A percentile compares a stretch with the other conserved stretches of the same genome.
Evolutionary conservation across 768 basidiomycete genomes (phyloP).

Genomic region (Mycena galopus): DNA sequence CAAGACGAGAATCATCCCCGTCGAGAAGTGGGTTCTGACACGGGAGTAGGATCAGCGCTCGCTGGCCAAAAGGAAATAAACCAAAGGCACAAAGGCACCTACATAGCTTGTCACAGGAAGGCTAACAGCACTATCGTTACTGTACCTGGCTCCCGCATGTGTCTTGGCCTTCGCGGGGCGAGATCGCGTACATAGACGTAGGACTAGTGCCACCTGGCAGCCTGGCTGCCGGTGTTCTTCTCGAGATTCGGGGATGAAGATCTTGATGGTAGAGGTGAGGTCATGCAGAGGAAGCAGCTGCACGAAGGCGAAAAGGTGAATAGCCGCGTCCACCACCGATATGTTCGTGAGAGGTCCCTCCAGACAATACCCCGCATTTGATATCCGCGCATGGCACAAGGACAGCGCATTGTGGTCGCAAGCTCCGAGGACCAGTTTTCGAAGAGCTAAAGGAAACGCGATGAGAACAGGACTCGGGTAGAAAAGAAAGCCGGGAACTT

Average conservation of each 20-base stretch:
- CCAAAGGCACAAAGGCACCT: neutral
- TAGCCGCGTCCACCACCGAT: slow-evolving; percentile 86
- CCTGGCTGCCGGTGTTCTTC: slow-evolving; percentile 87
- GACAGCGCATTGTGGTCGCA: slow-evolving; percentile 89
- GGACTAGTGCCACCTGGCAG: slow-evolving; percentile 82
- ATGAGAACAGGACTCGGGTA: slow-evolving; percentile 3
- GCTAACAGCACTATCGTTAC: slow-evolving; percentile 72
- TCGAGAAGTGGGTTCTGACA: slow-evolving; percentile 83
- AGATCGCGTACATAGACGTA: slow-evolving; percentile 63
- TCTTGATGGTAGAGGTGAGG: slow-evolving; percentile 64
- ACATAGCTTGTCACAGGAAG: slow-evolving; percentile 84
- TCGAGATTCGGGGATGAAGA: slow-evolving; percentile 85
- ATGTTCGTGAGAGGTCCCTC: slow-evolving; percentile 81
- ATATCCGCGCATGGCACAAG: slow-evolving; percentile 67
- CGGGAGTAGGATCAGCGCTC: neutral
- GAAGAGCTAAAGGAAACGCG: slow-evolving; percentile 64
- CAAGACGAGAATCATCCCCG: slow-evolving; percentile 79
- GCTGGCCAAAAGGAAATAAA: neutral
- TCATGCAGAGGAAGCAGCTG: slow-evolving; percentile 83
- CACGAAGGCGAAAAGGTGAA: neutral
- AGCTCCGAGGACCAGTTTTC: slow-evolving; percentile 84
- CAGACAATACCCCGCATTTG: slow-evolving; percentile 58
- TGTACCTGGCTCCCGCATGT: slow-evolving; percentile 73
- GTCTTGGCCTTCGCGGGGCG: slow-evolving; percentile 75
- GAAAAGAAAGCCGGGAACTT: neutral